Evolutionary conservation across 805 yeast species (phyloP), one percentile per base, ranked within the genome.

Genomic region (Wickerhamomyces sydowiorum): DNA sequence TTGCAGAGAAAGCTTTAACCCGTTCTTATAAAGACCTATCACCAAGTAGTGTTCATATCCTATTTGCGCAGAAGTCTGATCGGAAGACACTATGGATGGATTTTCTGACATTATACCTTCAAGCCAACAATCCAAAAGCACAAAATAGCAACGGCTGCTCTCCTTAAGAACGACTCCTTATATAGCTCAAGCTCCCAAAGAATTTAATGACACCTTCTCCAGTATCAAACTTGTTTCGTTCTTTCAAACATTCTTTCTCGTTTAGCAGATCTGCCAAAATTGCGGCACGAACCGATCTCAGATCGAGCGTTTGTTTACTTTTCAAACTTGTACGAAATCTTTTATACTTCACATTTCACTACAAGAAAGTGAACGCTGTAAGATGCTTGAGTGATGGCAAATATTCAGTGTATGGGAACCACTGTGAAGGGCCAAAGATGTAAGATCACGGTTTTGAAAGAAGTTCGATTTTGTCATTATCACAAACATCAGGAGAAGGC

Each of bases 321-420:
- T 32, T 32, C 22, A 29, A 7, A 14, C 30, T 27, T 13, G 15
- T 12, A 13, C 30, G 30, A 27, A 24, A 8, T 24, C 12, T 24
- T 12, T 8, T 24, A 24, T 8, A 24, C 8, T 24, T 12, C 12
- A 24, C 27, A 12, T 24, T 8, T 24, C 12, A 12, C 12, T 8
- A 24, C 12, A 8, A 24, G 8, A 8, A 8, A 24, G 27, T 8
- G 27, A 8, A 24, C 27, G 12, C 8, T 8, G 27, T 8, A 8
- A 24, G 27, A 24, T 12, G n/a, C 12, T 8, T 24, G 27, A 12
- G 10, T 12, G 12, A 32, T 32, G 35, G n/a, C 13, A 30, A 21
- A 19, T 20, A 39, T 23, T 36, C 57, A 49, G 27, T 56, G 60
- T 17, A n/a, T 13, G 4, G 60, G 57, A 1, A 38, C 20, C 9